phyloP scores from a whole-genome alignment of 2,329 filamentous ascomycete genomes.

The Harringtonia lauricola region DNA sequence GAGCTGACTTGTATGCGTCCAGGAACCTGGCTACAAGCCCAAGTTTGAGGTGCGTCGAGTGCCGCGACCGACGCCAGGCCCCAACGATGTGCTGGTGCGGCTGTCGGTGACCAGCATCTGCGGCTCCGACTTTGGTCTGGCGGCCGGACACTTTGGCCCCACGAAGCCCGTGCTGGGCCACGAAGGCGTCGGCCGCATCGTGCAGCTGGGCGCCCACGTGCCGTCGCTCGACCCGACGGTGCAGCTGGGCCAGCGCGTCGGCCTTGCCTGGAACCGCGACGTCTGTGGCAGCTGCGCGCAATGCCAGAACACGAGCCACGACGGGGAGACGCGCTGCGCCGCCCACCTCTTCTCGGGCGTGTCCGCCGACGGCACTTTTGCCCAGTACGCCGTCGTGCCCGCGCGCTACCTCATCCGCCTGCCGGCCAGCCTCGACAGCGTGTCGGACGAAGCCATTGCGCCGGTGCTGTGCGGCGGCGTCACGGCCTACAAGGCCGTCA shows the following conservation, averaged over 20 bases:
- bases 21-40: conserved; percentile 6
- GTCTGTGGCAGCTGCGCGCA: conserved; percentile 22
- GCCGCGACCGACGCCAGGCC: conserved; percentile 16
- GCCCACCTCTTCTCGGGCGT: conserved; percentile 21
- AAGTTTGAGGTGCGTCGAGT: conserved; percentile 14
- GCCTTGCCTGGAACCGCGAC: conserved; percentile 27
- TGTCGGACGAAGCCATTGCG: conserved; percentile 24
- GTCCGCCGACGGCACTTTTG: conserved; percentile 26
- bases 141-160: conserved; percentile 24
- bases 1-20: not conserved
- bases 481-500: conserved; percentile 30
- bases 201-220: conserved; percentile 23
- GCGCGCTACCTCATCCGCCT: conserved; percentile 21
- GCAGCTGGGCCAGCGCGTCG: conserved; percentile 23
- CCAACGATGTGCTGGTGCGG: conserved; percentile 22
- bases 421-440: conserved; percentile 16
- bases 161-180: conserved; percentile 26
- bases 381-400: conserved; percentile 25
- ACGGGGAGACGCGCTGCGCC: conserved; percentile 25
- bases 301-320: conserved; percentile 15
- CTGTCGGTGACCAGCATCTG: conserved; percentile 25
- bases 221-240: conserved; percentile 13
- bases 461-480: conserved; percentile 31
- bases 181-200: conserved; percentile 31
- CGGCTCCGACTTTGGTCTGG: conserved; percentile 27